These are phyloP conservation scores for Phytopythium chamaehyphon DNA, from an alignment of 352 stramenopile species.

Conservation along the genomic window DNA sequence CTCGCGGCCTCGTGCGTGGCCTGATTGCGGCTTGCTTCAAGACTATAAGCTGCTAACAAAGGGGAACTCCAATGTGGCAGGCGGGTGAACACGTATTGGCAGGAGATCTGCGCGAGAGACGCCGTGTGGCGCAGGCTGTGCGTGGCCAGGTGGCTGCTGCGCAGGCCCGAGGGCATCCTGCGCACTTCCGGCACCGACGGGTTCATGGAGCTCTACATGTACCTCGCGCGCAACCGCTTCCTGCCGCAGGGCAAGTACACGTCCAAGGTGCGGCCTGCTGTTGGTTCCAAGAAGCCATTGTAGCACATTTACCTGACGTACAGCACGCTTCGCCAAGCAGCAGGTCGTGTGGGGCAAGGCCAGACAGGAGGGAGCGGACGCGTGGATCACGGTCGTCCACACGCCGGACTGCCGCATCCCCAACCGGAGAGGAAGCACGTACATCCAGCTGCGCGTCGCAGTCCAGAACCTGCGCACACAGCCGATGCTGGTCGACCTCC, in stretches of 20 bases:
- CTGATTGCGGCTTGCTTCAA: too few relatives aligned
- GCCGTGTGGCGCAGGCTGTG: conserved; percentile 49
- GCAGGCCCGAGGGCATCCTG: conserved; percentile 36
- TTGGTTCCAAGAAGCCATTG: too few relatives aligned
- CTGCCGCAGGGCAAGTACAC: conserved; percentile 64
- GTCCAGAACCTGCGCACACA: conserved; percentile 63
- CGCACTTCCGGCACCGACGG: conserved; percentile 40
- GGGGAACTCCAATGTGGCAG: conserved; percentile 9
- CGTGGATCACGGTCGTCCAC: conserved; percentile 72
- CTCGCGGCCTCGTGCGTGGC: conserved; percentile 40
- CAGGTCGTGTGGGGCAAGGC: conserved; percentile 69
- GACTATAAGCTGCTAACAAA: too few relatives aligned
- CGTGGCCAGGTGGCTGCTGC: conserved; percentile 42
- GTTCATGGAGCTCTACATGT: conserved; percentile 58
- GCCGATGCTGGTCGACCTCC: conserved; percentile 51
- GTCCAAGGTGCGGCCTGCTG: conserved; percentile 28
- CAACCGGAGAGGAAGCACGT: conserved; percentile 18
- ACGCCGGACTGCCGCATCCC: conserved; percentile 60
- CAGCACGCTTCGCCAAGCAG: conserved; percentile 21
- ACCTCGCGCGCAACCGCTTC: conserved; percentile 50
- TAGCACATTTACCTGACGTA: too few relatives aligned
- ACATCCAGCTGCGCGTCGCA: conserved; percentile 63
- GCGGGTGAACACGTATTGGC: conserved; percentile 55
- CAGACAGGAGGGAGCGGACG: conserved; percentile 57
- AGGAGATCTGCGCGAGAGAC: conserved; percentile 37